A percentile compares a stretch with the other conserved stretches of the same genome.
These are phyloP conservation scores for Sporothrix euskadiensis DNA, from an alignment of 2,329 filamentous ascomycete species.

Conservation along the genomic window DNA sequence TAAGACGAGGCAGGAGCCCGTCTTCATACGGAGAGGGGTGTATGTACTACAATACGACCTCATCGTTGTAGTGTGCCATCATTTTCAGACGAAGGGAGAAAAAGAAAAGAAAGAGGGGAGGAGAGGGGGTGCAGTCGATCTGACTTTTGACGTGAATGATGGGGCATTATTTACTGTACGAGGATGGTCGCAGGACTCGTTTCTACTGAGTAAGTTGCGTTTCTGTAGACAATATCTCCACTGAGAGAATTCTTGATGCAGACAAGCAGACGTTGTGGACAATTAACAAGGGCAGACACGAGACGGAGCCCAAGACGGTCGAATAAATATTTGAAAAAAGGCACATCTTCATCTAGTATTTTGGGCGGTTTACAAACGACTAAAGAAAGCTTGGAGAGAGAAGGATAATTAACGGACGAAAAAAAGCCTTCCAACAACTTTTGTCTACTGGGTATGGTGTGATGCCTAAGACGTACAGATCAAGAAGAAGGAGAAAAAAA, in stretches of 20 bases:
- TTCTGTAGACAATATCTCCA: not conserved
- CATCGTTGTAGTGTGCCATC: not conserved
- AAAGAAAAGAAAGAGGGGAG: not conserved
- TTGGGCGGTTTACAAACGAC: too few species aligned
- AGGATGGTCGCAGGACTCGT: not conserved
- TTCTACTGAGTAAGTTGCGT: not conserved
- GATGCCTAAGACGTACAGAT: too few species aligned
- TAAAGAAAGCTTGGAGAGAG: too few species aligned
- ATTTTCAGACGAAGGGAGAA: not conserved
- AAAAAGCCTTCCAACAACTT: too few species aligned
- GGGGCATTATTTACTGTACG: not conserved
- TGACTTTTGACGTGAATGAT: not conserved
- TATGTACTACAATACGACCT: not conserved
- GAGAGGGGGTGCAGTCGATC: not conserved
- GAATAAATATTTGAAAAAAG: too few species aligned
- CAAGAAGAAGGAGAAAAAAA: not conserved
- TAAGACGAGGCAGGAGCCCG: not conserved
- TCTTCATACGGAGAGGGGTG: not conserved
- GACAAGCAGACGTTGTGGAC: not conserved
- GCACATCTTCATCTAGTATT: too few species aligned
- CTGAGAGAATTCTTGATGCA: not conserved
- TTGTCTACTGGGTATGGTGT: too few species aligned
- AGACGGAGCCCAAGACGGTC: not conserved
- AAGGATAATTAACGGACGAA: too few species aligned
- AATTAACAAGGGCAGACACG: not conserved